These are phyloP conservation scores for Capsicum baccatum DNA, from an alignment of 257 asterid species.

Conservation along the genomic window DNA sequence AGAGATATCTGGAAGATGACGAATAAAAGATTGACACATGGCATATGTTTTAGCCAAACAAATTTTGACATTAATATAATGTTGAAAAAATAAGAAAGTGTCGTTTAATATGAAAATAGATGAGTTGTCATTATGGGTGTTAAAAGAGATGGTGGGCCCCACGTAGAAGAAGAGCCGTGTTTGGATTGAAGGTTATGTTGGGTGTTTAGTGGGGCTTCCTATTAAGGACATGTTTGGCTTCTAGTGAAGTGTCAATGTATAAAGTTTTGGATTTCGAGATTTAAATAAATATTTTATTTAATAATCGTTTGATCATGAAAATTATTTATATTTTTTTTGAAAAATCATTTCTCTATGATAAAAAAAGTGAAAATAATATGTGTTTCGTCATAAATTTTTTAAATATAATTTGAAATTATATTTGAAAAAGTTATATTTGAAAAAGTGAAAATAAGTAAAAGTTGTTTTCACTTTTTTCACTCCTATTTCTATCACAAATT, in stretches of 20 bases:
- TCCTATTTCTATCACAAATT: no score
- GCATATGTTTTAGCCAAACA: background rate
- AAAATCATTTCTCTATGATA: no score
- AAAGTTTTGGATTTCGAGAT: no score
- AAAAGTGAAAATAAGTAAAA: no score
- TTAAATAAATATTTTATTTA: no score
- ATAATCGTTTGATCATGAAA: no score
- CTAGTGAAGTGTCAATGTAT: background rate
- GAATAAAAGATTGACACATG: background rate
- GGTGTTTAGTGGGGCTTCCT: background rate
- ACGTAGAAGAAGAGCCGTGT: slow-evolving; percentile 8
- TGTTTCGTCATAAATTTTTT: no score
- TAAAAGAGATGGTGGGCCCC: background rate
- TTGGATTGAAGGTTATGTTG: background rate
- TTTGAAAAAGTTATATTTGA: no score
- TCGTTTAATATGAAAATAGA: background rate
- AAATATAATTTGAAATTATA: no score
- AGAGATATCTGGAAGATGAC: slow-evolving; percentile 6
- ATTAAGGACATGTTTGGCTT: background rate
- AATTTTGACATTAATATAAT: background rate
- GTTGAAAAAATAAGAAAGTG: background rate
- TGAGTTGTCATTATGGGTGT: background rate
- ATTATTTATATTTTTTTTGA: no score
- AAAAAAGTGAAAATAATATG: no score
- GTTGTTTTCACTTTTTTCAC: no score